A percentile compares a stretch with the other conserved stretches of the same genome.
Conservation (phyloP, 1,284 basidiomycete species). For the Peniophora sp. region DNA sequence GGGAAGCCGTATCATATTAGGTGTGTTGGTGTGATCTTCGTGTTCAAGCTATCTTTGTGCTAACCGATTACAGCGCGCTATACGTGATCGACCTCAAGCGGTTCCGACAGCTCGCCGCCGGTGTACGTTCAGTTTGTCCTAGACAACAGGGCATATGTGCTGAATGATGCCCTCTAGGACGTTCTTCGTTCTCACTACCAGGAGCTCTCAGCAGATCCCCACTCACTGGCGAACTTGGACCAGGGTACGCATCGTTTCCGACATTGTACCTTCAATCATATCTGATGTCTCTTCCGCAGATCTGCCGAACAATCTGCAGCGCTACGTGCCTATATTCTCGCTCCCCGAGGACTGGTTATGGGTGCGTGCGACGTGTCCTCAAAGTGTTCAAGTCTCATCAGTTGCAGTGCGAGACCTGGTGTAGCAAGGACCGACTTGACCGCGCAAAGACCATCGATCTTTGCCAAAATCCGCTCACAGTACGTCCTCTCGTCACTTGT, state of each 20-base stretch:
- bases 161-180: slow-evolving; percentile 41
- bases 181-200: slow-evolving; percentile 91
- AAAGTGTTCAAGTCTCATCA: not conserved
- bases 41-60: too few relatives aligned
- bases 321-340: slow-evolving; percentile 83
- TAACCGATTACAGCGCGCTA: slow-evolving; percentile 61
- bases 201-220: slow-evolving; percentile 86
- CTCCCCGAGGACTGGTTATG: slow-evolving; percentile 90
- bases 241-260: slow-evolving; percentile 49
- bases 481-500: slow-evolving; percentile 27
- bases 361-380: slow-evolving; percentile 37
- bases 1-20: slow-evolving; percentile 90
- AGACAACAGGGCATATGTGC: not conserved
- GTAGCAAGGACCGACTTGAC: slow-evolving; percentile 78
- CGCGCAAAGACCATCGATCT: slow-evolving; percentile 88
- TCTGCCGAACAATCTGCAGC: slow-evolving; percentile 87
- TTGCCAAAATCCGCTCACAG: slow-evolving; percentile 88
- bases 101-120: slow-evolving; percentile 84
- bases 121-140: slow-evolving; percentile 38
- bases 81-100: slow-evolving; percentile 96
- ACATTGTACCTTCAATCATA: not conserved
- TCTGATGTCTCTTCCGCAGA: slow-evolving; percentile 36
- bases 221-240: slow-evolving; percentile 91
- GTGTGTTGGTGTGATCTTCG: slow-evolving; percentile 31
- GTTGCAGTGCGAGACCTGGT: slow-evolving; percentile 78